Conservation (phyloP, 176 grass and related monocot species). For the Paspalum notatum region DNA sequence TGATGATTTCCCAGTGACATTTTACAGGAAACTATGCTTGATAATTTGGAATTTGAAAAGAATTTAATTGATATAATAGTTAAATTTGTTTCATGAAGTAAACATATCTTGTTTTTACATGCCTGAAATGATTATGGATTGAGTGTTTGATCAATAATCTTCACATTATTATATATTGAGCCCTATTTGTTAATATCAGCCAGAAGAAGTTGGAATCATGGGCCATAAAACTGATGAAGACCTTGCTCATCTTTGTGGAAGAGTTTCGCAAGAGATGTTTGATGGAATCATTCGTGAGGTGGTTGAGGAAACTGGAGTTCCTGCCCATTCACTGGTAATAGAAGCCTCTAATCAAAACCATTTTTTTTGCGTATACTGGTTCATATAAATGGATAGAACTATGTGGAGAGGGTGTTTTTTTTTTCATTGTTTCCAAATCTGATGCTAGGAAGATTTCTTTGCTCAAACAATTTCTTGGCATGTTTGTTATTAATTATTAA, state of each 20-base stretch:
- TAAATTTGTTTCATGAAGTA: not conserved
- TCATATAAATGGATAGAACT: not conserved
- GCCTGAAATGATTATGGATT: not conserved
- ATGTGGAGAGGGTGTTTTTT: not conserved
- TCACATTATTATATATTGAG: conserved; percentile 19
- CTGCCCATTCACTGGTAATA: conserved; percentile 72
- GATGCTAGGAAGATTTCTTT: conserved; percentile 20
- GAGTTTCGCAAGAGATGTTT: conserved; percentile 86
- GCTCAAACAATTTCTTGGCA: not conserved
- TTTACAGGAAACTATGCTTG: too few relatives aligned
- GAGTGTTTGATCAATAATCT: not conserved
- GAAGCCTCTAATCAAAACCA: not conserved
- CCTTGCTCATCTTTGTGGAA: conserved; percentile 41
- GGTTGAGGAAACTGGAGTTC: conserved; percentile 96
- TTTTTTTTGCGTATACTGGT: not conserved
- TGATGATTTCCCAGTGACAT: too few relatives aligned
- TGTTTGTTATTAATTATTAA: not conserved
- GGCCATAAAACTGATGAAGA: conserved; percentile 57
- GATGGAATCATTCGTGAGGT: conserved; percentile 91
- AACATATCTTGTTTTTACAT: conserved; percentile 17
- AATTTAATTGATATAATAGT: too few relatives aligned
- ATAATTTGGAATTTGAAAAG: too few relatives aligned
- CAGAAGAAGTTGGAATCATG: conserved; percentile 84
- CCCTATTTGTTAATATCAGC: conserved; percentile 57
- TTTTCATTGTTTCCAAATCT: conserved; percentile 3